Conservation (phyloP, 2,329 filamentous ascomycete genomes). For the Diplodia sapinea region DNA sequence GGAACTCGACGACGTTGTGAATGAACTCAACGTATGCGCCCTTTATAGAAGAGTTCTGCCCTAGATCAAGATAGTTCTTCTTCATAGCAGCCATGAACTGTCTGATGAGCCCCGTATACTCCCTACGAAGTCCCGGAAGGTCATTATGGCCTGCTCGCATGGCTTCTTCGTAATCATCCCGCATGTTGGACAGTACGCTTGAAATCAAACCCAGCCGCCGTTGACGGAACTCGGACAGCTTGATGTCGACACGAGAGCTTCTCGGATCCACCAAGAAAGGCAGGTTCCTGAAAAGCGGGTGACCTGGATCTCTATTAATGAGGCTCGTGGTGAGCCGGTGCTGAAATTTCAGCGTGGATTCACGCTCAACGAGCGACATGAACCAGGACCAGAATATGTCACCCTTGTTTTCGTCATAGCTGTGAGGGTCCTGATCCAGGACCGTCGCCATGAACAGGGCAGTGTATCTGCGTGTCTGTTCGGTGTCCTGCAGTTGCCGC, state of each 20-base stretch:
- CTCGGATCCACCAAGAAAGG: constrained; percentile 54
- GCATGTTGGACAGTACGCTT: constrained; percentile 64
- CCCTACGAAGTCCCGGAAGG: constrained; percentile 47
- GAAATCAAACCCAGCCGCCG: constrained; percentile 63
- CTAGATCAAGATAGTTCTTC: constrained; percentile 62
- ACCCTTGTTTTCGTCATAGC: constrained; percentile 53
- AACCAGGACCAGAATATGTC: constrained; percentile 62
- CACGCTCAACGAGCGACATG: constrained; percentile 62
- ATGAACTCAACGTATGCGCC: constrained; percentile 67
- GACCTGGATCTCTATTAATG: constrained; percentile 53
- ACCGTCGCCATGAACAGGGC: constrained; percentile 53
- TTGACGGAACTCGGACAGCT: constrained; percentile 58
- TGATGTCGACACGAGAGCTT: constrained; percentile 54
- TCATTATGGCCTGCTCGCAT: neutral
- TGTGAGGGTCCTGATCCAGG: constrained; percentile 47
- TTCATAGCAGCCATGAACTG: constrained; percentile 67
- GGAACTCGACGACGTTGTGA: constrained; percentile 62
- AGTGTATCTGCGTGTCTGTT: constrained; percentile 53
- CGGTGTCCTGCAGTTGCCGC: constrained; percentile 54
- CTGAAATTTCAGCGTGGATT: constrained; percentile 66
- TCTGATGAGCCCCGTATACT: constrained; percentile 59
- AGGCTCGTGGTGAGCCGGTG: constrained; percentile 62
- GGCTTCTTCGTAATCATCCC: constrained; percentile 44
- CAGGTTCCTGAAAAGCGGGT: constrained; percentile 61
- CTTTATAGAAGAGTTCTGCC: constrained; percentile 47